phyloP scores from a whole-genome alignment of 1,284 basidiomycete species.

The Rhodotorula sp. region DNA sequence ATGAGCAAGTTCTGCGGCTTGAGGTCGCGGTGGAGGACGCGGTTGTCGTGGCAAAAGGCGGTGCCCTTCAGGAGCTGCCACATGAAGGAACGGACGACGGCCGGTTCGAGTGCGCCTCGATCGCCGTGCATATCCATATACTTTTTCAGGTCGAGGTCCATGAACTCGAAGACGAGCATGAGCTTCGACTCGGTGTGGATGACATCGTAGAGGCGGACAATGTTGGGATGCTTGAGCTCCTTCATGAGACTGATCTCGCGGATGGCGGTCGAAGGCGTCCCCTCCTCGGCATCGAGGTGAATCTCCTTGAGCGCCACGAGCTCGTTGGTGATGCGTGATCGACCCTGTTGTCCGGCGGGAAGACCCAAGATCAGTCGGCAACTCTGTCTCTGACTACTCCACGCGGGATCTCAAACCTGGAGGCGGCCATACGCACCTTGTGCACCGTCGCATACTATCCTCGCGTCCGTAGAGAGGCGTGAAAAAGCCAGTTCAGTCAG shows the following conservation, averaged over 20 bases:
- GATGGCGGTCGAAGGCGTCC: conserved; percentile 90
- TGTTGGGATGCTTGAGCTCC: conserved; percentile 91
- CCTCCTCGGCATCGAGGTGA: conserved; percentile 91
- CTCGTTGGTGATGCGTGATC: conserved; percentile 76
- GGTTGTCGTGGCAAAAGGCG: conserved; percentile 98
- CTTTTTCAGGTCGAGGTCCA: conserved; percentile 97
- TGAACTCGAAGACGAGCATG: conserved; percentile 97
- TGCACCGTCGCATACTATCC: conserved; percentile 40
- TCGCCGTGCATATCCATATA: conserved; percentile 99
- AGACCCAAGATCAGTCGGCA: not conserved
- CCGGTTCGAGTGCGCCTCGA: conserved; percentile 86
- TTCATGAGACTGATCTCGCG: conserved; percentile 96
- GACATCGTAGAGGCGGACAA: conserved; percentile 94
- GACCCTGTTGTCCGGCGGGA: conserved; percentile 38
- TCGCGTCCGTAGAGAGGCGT: not conserved
- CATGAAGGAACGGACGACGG: conserved; percentile 94
- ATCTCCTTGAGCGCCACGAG: conserved; percentile 88
- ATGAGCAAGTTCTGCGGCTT: conserved; percentile 98
- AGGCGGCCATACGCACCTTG: conserved; percentile 60
- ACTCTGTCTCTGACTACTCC: not conserved
- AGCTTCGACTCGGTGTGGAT: conserved; percentile 88
- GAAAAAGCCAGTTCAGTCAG: not conserved
- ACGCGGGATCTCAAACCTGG: no score
- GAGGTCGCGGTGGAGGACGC: conserved; percentile 93
- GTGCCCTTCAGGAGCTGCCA: conserved; percentile 96